phyloP scores from a whole-genome alignment of 2,329 filamentous ascomycete species.

The Pseudomassariella vexata region DNA sequence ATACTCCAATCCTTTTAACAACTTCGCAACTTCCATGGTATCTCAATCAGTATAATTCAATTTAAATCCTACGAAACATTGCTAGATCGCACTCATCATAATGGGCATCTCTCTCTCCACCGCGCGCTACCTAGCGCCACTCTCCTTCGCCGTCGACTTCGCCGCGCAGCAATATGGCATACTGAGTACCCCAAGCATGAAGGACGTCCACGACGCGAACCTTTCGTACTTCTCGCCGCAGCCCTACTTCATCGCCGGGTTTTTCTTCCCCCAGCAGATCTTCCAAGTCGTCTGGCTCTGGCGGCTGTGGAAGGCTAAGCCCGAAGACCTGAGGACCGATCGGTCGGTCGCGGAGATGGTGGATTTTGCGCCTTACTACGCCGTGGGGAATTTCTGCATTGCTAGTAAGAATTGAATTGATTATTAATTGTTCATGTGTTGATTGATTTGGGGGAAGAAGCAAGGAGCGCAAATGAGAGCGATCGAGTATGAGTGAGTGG shows the following conservation, averaged over 20 bases:
- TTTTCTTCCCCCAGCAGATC: conserved; percentile 57
- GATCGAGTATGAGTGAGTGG: not conserved
- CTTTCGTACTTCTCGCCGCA: conserved; percentile 54
- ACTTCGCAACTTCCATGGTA: too few relatives aligned
- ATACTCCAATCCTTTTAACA: too few relatives aligned
- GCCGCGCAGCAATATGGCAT: conserved; percentile 55
- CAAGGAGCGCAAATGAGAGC: too few relatives aligned
- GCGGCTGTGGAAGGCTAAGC: conserved; percentile 43
- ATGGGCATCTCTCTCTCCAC: conserved; percentile 51
- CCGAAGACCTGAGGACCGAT: conserved; percentile 28
- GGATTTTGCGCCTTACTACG: conserved; percentile 49
- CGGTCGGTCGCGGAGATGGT: conserved; percentile 41
- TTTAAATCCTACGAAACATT: not conserved
- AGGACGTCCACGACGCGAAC: conserved; percentile 51
- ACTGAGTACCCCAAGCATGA: conserved; percentile 50
- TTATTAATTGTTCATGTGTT: too few relatives aligned
- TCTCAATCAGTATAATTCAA: too few relatives aligned
- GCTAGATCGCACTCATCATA: conserved; percentile 4
- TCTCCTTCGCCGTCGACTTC: conserved; percentile 51
- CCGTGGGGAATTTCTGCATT: conserved; percentile 52
- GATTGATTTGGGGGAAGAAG: too few relatives aligned
- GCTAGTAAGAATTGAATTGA: too few relatives aligned
- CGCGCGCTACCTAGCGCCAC: conserved; percentile 46
- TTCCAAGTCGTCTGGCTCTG: conserved; percentile 54
- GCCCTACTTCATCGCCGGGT: conserved; percentile 52